These are phyloP conservation scores for Colletotrichum musicola DNA, from an alignment of 2,329 filamentous ascomycete species.

Conservation along the genomic window DNA sequence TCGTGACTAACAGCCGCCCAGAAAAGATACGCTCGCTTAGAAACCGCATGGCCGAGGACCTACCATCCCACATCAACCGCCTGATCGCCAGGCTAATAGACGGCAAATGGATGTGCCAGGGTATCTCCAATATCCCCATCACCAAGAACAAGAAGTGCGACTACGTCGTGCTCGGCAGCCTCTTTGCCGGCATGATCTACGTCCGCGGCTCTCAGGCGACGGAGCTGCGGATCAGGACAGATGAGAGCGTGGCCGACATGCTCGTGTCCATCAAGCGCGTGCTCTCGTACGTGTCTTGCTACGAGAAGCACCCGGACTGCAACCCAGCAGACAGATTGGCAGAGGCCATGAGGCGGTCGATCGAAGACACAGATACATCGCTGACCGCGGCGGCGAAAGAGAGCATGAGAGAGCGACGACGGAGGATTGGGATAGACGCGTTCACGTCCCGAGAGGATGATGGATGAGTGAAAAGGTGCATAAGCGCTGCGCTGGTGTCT, in stretches of 20 bases:
- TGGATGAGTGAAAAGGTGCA: slow-evolving; percentile 6
- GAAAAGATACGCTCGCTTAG: slow-evolving; percentile 20
- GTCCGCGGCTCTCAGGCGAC: slow-evolving; percentile 26
- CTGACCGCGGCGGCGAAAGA: slow-evolving; percentile 4
- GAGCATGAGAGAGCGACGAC: slow-evolving; percentile 26
- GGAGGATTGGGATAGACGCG: slow-evolving; percentile 14
- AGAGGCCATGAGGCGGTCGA: slow-evolving; percentile 22
- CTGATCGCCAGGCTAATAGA: slow-evolving; percentile 22
- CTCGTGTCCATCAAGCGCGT: slow-evolving; percentile 32
- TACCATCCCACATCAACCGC: slow-evolving; percentile 27
- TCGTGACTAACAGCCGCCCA: no score
- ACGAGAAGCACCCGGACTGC: slow-evolving; percentile 31
- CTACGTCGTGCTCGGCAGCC: slow-evolving; percentile 28
- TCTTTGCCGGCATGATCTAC: slow-evolving; percentile 26
- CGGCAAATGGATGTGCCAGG: slow-evolving; percentile 29
- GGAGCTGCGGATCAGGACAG: slow-evolving; percentile 14
- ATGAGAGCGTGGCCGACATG: slow-evolving; percentile 31
- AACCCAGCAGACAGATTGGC: slow-evolving; percentile 20
- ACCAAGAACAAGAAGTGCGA: slow-evolving; percentile 35
- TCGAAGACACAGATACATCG: slow-evolving; percentile 13
- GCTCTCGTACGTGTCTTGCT: slow-evolving; percentile 27
- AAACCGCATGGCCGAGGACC: slow-evolving; percentile 16
- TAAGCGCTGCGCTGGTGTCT: no score
- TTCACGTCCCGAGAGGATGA: neutral
- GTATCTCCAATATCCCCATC: slow-evolving; percentile 31